A percentile compares a stretch with the other conserved stretches of the same genome.
Conservation (phyloP, 495 filamentous ascomycete species). For the Aspergillus avenaceus region DNA sequence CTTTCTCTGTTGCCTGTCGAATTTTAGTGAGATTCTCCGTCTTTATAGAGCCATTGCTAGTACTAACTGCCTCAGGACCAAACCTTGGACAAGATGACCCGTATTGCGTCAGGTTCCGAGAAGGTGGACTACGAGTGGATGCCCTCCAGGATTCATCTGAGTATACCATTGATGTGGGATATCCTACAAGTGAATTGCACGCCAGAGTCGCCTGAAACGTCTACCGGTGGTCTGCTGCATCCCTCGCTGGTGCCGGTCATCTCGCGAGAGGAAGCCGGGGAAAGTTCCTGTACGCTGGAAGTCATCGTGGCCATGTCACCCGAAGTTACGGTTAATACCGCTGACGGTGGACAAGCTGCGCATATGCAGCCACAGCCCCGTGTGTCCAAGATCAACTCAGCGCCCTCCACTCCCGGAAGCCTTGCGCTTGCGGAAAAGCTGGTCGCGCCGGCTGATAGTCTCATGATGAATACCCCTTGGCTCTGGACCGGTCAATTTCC, state of each 20-base stretch:
- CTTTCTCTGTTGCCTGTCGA: constrained; percentile 37
- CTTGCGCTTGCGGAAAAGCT: constrained; percentile 23
- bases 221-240: constrained; percentile 28
- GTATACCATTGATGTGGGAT: constrained; percentile 48
- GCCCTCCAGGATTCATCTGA: constrained; percentile 44
- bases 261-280: constrained; percentile 21
- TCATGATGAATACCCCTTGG: constrained; percentile 45
- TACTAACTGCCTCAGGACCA: constrained; percentile 22
- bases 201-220: constrained; percentile 18
- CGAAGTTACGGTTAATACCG: constrained; percentile 40
- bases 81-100: constrained; percentile 38
- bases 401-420: constrained; percentile 19
- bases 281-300: constrained; percentile 31
- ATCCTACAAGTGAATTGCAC: constrained; percentile 38
- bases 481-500: constrained; percentile 44
- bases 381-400: constrained; percentile 18
- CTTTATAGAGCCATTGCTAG: not conserved
- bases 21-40: constrained; percentile 24
- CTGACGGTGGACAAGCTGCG: constrained; percentile 39
- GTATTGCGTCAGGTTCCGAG: constrained; percentile 40
- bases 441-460: constrained; percentile 39
- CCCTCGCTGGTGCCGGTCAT: constrained; percentile 26
- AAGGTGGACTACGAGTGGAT: constrained; percentile 42
- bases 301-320: constrained; percentile 44
- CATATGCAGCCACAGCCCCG: constrained; percentile 30